Conservation (phyloP, 139 green algal species). For the Chlamydomonas sphaeroides region DNA sequence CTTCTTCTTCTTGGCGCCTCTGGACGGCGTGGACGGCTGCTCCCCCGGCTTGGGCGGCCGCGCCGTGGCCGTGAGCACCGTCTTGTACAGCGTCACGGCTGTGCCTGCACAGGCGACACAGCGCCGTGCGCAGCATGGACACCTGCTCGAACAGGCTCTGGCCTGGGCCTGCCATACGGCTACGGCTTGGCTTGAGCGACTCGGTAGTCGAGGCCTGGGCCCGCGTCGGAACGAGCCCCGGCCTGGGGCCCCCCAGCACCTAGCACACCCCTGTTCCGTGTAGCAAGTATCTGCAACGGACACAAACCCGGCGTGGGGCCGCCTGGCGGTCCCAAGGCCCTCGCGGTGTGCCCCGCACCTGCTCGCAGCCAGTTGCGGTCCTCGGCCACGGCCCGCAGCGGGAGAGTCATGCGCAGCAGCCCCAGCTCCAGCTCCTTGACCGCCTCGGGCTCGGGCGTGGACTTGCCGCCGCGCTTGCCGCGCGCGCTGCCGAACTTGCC, state of each 20-base stretch:
- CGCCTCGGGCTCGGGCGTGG: background rate
- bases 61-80: background rate
- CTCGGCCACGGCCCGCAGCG: background rate
- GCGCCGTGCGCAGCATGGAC: too few relatives aligned
- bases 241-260: too few relatives aligned
- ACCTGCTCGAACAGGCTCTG: too few relatives aligned
- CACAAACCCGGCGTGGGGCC: too few relatives aligned
- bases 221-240: too few relatives aligned
- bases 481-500: slow-evolving; percentile 9
- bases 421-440: slow-evolving; percentile 9
- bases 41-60: background rate
- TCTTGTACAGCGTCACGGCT: background rate
- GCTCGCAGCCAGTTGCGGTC: slow-evolving; percentile 30
- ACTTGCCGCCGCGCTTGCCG: background rate
- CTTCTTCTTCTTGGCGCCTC: slow-evolving; percentile 22
- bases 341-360: background rate
- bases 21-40: too few relatives aligned
- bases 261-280: too few relatives aligned
- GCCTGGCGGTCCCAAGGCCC: background rate
- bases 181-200: too few relatives aligned
- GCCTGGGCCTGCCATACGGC: too few relatives aligned
- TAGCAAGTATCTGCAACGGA: too few relatives aligned
- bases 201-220: too few relatives aligned
- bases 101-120: too few relatives aligned
- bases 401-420: slow-evolving; percentile 13